These are phyloP conservation scores for Mycosarcoma mackinlayi DNA, from an alignment of 1,284 basidiomycete species.

Conservation along the genomic window DNA sequence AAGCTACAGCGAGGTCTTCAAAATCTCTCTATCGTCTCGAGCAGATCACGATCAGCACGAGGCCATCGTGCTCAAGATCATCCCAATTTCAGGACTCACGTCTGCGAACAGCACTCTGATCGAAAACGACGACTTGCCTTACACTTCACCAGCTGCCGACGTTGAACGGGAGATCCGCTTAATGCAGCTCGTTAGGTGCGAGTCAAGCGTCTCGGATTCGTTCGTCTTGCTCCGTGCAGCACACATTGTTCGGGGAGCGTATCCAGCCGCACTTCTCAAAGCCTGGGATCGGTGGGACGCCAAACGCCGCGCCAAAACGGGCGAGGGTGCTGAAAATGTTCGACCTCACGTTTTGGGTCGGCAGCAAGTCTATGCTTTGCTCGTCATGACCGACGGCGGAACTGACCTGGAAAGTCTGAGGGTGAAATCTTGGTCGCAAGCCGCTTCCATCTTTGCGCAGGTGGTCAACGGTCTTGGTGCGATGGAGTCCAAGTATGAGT, in stretches of 20 bases:
- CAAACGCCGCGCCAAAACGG: slow-evolving; percentile 70
- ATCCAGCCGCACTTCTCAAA: slow-evolving; percentile 80
- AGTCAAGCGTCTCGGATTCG: slow-evolving; percentile 14
- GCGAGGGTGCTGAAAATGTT: slow-evolving; percentile 79
- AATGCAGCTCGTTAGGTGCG: slow-evolving; percentile 75
- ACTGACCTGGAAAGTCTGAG: slow-evolving; percentile 85
- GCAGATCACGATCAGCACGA: not conserved
- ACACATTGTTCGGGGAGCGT: slow-evolving; percentile 84
- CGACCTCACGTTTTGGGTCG: slow-evolving; percentile 80
- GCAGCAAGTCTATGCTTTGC: slow-evolving; percentile 84
- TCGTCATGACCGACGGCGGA: slow-evolving; percentile 88
- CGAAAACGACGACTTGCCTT: slow-evolving; percentile 57
- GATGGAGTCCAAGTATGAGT: slow-evolving; percentile 81
- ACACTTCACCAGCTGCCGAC: slow-evolving; percentile 74
- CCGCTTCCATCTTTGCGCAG: slow-evolving; percentile 90
- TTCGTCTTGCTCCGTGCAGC: slow-evolving; percentile 70
- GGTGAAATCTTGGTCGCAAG: slow-evolving; percentile 85
- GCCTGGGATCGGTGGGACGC: slow-evolving; percentile 86
- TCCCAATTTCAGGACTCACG: slow-evolving; percentile 72
- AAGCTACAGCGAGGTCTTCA: slow-evolving; percentile 96
- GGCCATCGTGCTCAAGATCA: slow-evolving; percentile 74
- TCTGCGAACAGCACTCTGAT: slow-evolving; percentile 23
- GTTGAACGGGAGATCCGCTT: slow-evolving; percentile 88
- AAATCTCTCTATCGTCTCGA: slow-evolving; percentile 8
- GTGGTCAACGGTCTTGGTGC: slow-evolving; percentile 79